These are phyloP conservation scores for Asterophora parasitica DNA, from an alignment of 768 basidiomycete species.

Conservation along the genomic window DNA sequence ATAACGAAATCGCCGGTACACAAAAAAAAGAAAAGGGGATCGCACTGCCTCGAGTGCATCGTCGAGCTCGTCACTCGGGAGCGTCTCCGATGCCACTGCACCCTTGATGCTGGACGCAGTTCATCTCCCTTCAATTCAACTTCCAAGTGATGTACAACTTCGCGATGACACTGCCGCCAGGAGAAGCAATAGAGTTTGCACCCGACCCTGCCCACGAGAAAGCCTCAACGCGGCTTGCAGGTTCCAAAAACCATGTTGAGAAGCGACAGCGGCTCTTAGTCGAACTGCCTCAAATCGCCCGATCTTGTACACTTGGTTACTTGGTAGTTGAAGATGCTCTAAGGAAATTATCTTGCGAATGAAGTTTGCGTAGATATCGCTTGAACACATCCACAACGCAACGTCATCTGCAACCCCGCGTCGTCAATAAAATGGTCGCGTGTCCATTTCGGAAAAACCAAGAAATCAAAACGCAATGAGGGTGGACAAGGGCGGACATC, in stretches of 20 bases:
- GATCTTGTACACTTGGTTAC: slow-evolving; percentile 98
- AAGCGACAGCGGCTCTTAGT: slow-evolving; percentile 77
- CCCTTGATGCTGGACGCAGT: slow-evolving; percentile 61
- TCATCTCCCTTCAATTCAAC: slow-evolving; percentile 91
- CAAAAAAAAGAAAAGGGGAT: slow-evolving; percentile 14
- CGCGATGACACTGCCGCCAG: slow-evolving; percentile 71
- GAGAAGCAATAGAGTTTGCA: slow-evolving; percentile 76
- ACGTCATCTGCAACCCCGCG: slow-evolving; percentile 69
- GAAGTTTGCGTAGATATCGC: slow-evolving; percentile 93
- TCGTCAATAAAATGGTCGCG: slow-evolving; percentile 5
- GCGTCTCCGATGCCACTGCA: slow-evolving; percentile 70
- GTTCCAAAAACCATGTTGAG: slow-evolving; percentile 95
- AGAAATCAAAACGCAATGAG: too few relatives aligned
- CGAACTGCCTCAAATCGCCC: slow-evolving; percentile 77
- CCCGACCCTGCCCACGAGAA: slow-evolving; percentile 77
- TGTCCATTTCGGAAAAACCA: slow-evolving; percentile 1
- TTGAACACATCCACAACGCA: slow-evolving; percentile 96
- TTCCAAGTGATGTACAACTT: slow-evolving; percentile 92
- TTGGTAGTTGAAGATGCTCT: slow-evolving; percentile 89
- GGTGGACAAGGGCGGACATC: too few relatives aligned
- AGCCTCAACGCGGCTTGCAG: slow-evolving; percentile 71
- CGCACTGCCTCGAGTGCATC: slow-evolving; percentile 67
- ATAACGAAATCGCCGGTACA: slow-evolving; percentile 10
- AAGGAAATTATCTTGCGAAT: slow-evolving; percentile 97
- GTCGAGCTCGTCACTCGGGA: slow-evolving; percentile 49